These are phyloP conservation scores for Juglanconis juglandina DNA, from an alignment of 2,329 filamentous ascomycete genomes.

Conservation along the genomic window DNA sequence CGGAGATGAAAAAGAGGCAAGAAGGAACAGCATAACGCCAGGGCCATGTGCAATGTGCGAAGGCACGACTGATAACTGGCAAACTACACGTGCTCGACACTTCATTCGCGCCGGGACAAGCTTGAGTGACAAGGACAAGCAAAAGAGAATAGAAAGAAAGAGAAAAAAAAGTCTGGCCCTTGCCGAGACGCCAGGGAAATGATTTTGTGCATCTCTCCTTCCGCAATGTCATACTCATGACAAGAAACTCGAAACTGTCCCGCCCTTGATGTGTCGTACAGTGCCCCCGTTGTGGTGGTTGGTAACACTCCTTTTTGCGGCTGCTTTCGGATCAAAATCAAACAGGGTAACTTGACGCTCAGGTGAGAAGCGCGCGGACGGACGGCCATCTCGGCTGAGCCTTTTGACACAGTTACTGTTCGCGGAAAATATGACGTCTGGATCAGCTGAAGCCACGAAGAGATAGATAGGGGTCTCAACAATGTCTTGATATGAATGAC, in stretches of 20 bases:
- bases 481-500: constrained; percentile 11
- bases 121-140: not conserved
- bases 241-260: constrained; percentile 7
- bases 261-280: constrained; percentile 2
- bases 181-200: constrained; percentile 8
- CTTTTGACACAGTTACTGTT: not conserved
- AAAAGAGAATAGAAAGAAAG: not conserved
- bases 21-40: not conserved
- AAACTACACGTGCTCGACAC: not conserved
- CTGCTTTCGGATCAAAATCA: not conserved
- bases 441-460: not conserved
- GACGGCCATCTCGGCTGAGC: no score
- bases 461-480: not conserved
- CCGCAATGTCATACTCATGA: not conserved
- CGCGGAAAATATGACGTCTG: constrained; percentile 3
- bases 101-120: not conserved
- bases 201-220: constrained; percentile 4
- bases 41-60: constrained; percentile 1
- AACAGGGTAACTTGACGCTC: not conserved
- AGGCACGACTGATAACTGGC: constrained; percentile 4
- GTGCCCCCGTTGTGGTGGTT: not conserved
- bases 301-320: not conserved
- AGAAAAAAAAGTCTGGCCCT: constrained; percentile 1
- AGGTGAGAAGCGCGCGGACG: not conserved
- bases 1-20: not conserved